Percentiles rank a stretch among this genome's conserved stretches.
Conservation (phyloP, 192 early-diverging fungal species). For the Umbelopsis sp. region DNA sequence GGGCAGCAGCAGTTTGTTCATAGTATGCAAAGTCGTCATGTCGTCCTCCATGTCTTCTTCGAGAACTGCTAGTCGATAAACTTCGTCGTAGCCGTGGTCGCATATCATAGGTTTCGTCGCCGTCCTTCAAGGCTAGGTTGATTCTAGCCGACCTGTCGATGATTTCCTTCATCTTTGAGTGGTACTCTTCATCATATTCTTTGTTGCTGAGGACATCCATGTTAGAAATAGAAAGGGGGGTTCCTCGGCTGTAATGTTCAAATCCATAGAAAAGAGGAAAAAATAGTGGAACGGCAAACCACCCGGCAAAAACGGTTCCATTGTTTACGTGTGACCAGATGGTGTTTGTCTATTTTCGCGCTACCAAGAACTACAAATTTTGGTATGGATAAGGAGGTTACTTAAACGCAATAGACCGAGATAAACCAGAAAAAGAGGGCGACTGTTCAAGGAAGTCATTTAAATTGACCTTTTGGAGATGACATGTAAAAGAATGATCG, state of each 20-base stretch:
- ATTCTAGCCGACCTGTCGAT: background rate
- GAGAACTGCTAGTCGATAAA: background rate
- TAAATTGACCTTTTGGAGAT: no score
- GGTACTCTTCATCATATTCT: slow-evolving; percentile 11
- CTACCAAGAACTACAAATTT: no score
- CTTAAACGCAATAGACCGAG: no score
- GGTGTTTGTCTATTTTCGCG: background rate
- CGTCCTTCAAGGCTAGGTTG: background rate
- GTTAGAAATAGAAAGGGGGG: background rate
- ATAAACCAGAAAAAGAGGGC: no score
- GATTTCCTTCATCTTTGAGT: slow-evolving; percentile 8
- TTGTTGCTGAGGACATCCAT: slow-evolving; percentile 9
- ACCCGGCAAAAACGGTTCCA: background rate
- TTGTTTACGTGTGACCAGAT: background rate
- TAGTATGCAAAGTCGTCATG: background rate
- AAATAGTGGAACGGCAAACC: background rate
- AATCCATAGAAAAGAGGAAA: background rate
- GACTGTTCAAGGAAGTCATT: no score
- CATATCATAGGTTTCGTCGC: background rate
- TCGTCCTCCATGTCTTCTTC: background rate
- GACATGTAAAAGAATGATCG: no score
- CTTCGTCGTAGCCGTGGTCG: background rate
- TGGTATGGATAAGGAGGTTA: no score
- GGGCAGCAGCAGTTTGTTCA: background rate
- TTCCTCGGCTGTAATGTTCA: background rate